A percentile compares a stretch with the other conserved stretches of the same genome.
These are phyloP conservation scores for Nigrospora osmanthi DNA, from an alignment of 2,329 filamentous ascomycete species.

Conservation along the genomic window DNA sequence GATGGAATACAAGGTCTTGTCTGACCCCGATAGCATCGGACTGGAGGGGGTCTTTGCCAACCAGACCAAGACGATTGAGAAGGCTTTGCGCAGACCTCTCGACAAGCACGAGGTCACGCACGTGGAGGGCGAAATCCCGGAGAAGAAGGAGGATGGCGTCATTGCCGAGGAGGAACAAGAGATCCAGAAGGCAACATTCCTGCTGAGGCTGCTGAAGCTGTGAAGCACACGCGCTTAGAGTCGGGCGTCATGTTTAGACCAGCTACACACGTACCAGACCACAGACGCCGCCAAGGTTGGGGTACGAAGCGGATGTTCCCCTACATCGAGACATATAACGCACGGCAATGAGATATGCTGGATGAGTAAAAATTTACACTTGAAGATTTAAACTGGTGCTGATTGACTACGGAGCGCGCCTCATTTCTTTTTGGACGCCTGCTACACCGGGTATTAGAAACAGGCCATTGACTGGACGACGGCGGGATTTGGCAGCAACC, in stretches of 20 bases:
- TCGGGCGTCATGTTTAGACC: no score
- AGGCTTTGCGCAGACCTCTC: constrained; percentile 68
- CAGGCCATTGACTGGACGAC: not conserved
- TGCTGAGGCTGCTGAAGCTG: constrained; percentile 68
- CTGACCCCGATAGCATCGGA: constrained; percentile 69
- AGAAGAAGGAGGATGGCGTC: constrained; percentile 43
- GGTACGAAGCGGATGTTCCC: no score
- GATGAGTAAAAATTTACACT: no score
- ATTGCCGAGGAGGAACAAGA: constrained; percentile 82
- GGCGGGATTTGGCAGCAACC: constrained; percentile 14
- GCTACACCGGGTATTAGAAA: constrained; percentile 23
- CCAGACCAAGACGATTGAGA: constrained; percentile 63
- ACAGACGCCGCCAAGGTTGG: no score
- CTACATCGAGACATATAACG: no score
- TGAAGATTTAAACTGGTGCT: no score
- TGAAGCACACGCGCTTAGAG: constrained; percentile 21
- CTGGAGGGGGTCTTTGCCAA: constrained; percentile 61
- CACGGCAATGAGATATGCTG: no score
- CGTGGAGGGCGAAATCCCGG: constrained; percentile 48
- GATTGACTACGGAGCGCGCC: no score
- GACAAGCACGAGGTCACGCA: constrained; percentile 59
- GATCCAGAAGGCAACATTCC: constrained; percentile 73
- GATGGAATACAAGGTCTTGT: constrained; percentile 82
- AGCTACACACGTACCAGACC: no score
- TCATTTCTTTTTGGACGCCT: constrained; percentile 38